phyloP scores from a whole-genome alignment of 2,329 filamentous ascomycete species.

The Herpotrichia juniperi region DNA sequence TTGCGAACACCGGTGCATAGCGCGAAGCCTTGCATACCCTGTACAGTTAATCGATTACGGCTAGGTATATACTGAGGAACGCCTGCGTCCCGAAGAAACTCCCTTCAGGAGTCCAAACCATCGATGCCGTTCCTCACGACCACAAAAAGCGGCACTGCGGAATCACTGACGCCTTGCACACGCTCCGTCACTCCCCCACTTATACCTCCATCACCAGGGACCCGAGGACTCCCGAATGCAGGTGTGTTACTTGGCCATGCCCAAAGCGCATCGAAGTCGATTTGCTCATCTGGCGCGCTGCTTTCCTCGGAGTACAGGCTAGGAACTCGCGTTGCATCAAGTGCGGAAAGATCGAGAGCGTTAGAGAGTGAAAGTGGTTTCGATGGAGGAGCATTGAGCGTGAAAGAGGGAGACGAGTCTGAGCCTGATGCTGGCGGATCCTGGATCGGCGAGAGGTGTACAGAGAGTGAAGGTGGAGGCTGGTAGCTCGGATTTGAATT shows the following conservation, averaged over 20 bases:
- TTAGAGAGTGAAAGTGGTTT: conserved; percentile 38
- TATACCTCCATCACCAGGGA: conserved; percentile 11
- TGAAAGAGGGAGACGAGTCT: conserved; percentile 6
- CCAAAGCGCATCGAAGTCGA: conserved; percentile 51
- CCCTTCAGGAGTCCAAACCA: neutral
- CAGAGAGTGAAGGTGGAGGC: conserved; percentile 28
- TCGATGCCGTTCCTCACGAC: conserved; percentile 18
- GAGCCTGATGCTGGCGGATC: conserved; percentile 20
- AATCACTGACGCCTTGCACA: conserved; percentile 34
- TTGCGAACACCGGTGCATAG: no score
- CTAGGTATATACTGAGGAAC: neutral
- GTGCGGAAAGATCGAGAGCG: conserved; percentile 45
- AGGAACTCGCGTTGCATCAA: conserved; percentile 40
- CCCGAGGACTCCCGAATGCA: conserved; percentile 34
- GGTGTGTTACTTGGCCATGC: conserved; percentile 46
- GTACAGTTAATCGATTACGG: no score
- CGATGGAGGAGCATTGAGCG: conserved; percentile 10
- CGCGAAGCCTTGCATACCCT: no score
- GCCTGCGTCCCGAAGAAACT: neutral
- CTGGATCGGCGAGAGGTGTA: conserved; percentile 38
- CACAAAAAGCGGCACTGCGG: conserved; percentile 43
- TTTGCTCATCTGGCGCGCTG: conserved; percentile 42
- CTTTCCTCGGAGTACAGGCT: conserved; percentile 41
- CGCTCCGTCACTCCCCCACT: conserved; percentile 17
- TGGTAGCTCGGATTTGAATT: conserved; percentile 10